phyloP scores from a whole-genome alignment of 2,329 filamentous ascomycete species.

The Sphaceloma murrayae region DNA sequence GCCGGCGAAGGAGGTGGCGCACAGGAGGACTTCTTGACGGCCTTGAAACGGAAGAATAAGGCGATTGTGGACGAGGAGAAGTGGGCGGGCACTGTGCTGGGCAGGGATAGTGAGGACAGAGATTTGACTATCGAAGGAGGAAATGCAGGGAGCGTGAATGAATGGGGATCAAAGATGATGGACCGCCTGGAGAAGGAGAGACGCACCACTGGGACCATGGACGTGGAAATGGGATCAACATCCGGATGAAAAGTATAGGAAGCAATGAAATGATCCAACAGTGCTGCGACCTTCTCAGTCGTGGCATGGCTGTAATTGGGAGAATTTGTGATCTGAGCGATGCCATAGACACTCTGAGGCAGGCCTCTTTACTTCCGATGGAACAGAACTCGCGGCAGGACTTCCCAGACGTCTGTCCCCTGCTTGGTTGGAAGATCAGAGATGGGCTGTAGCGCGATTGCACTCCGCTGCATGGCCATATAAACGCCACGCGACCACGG shows the following conservation, averaged over 20 bases:
- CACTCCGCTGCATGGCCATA: too few relatives aligned
- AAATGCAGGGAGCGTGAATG: constrained; percentile 53
- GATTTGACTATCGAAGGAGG: constrained; percentile 73
- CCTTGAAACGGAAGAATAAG: constrained; percentile 84
- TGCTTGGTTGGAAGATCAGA: too few relatives aligned
- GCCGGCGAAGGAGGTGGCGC: constrained; percentile 31
- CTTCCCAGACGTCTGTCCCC: too few relatives aligned
- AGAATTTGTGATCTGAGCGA: too few relatives aligned
- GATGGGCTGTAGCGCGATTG: too few relatives aligned
- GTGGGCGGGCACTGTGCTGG: constrained; percentile 75
- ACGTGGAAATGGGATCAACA: constrained; percentile 10
- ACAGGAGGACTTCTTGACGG: constrained; percentile 40
- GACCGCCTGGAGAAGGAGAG: constrained; percentile 5
- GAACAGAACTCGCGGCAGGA: too few relatives aligned
- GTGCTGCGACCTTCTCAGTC: not conserved
- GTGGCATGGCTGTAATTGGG: too few relatives aligned
- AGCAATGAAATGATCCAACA: not conserved
- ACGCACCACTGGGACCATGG: constrained; percentile 1
- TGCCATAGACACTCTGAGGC: too few relatives aligned
- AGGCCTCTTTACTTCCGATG: too few relatives aligned
- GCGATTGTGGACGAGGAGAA: constrained; percentile 80
- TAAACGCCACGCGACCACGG: too few relatives aligned
- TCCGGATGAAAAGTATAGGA: too few relatives aligned
- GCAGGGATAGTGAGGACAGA: constrained; percentile 60
- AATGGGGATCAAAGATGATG: constrained; percentile 44